Base-by-base conservation (phyloP, 208 protist genomes). In the Crithidia bombi region DNA sequence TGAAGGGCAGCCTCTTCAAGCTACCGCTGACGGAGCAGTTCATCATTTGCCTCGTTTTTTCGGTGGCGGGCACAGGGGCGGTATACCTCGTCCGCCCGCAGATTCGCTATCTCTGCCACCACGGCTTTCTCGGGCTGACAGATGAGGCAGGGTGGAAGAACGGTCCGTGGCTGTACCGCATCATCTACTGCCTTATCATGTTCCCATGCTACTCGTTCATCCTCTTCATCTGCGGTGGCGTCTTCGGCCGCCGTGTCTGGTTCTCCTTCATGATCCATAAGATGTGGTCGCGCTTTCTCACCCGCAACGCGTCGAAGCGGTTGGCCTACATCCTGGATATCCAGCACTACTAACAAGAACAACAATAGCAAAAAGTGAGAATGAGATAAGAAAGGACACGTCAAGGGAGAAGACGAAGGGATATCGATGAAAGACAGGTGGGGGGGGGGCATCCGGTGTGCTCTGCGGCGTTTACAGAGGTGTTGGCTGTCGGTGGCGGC, bases 191-290 rank as follows among this genome's bases (percentile, higher is more conserved):
- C 39, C 47, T 79, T 26, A 93, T 95, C 63, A 95, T 93, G 90
- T 91, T 86, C 57, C 90, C 90, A 1, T 69, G 75, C 39, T 95
- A 95, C 73, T 95, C 90, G 7, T 35, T 87, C 30, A 81, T 95
- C 39, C 78, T 95, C 9, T 89, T 92, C 66, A n/a, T 79, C 46
- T 80, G 83, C 55, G 90, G 86, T 26, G 76, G 78, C n/a, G 25
- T 90, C 55, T 95, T 95, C 73, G 87, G 87, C 9, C 77, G 90
- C 25, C 85, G 90, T 17, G 78, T 95, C 11, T 95, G 90, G 90
- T 95, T 95, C 59, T 88, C 85, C n/a, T 93, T 93, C 38, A 95
- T 95, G 90, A 85, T 95, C 63, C 84, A 90, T 65, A 95, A 95
- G 79, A 95, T 95, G 90, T 95, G 90, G 90, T 86, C 81, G 1